Conservation (phyloP, 2,329 filamentous ascomycete species). For the Alternaria rosae region DNA sequence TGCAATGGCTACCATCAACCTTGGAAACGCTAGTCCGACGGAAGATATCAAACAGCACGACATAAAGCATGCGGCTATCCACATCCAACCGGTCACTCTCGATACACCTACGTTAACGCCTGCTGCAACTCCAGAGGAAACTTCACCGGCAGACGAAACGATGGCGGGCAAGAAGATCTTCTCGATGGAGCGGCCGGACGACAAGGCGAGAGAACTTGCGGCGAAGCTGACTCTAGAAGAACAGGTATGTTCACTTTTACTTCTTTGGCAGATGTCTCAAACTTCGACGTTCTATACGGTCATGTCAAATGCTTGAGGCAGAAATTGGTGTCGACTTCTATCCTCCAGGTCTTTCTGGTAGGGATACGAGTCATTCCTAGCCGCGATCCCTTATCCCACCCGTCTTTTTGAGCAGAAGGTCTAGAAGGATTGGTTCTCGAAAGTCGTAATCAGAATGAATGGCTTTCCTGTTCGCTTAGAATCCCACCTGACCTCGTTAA, state of each 20-base stretch:
- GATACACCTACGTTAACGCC: conserved; percentile 40
- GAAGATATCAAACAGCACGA: conserved; percentile 35
- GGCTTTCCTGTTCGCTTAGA: conserved; percentile 8
- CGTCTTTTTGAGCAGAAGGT: background rate
- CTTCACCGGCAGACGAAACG: conserved; percentile 28
- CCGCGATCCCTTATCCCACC: background rate
- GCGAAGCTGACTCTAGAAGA: conserved; percentile 49
- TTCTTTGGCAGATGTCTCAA: conserved; percentile 13
- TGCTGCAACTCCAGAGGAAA: conserved; percentile 36
- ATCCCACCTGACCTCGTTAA: conserved; percentile 13
- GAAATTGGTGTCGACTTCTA: background rate
- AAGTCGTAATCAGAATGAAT: conserved; percentile 2
- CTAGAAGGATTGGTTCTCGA: background rate
- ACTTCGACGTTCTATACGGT: background rate
- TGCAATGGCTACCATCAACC: conserved; percentile 43
- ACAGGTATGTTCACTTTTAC: conserved; percentile 42
- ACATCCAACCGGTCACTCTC: conserved; percentile 38
- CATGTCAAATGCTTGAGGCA: background rate
- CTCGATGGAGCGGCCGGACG: conserved; percentile 40
- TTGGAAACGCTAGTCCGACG: conserved; percentile 37
- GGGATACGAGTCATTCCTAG: background rate
- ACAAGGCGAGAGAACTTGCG: conserved; percentile 46
- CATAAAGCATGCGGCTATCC: conserved; percentile 44
- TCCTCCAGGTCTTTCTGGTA: background rate
- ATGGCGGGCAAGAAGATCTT: conserved; percentile 48